phyloP scores from a whole-genome alignment of 2,329 filamentous ascomycete species.

The Cercospora zeae-maydis region DNA sequence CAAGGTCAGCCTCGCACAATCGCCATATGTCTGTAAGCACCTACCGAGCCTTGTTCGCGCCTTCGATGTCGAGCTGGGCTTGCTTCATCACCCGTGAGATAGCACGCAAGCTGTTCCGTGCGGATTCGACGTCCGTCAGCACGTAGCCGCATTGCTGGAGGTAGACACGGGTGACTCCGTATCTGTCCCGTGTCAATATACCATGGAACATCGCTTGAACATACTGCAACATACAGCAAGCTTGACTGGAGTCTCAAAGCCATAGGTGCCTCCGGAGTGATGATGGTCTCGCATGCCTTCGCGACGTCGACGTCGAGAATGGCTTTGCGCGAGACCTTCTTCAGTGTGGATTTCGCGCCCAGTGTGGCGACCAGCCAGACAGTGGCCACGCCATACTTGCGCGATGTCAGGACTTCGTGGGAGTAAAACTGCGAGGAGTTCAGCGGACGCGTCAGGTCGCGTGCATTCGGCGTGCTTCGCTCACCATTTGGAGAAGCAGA shows the following conservation, averaged over 20 bases:
- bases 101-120: constrained; percentile 67
- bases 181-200: constrained; percentile 43
- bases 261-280: constrained; percentile 76
- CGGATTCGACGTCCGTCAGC: constrained; percentile 72
- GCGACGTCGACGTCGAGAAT: constrained; percentile 84
- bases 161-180: constrained; percentile 80
- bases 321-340: constrained; percentile 75
- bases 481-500: background rate
- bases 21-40: constrained; percentile 21
- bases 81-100: constrained; percentile 59
- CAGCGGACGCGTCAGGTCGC: constrained; percentile 6
- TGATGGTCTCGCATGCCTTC: constrained; percentile 85
- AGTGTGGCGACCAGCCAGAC: constrained; percentile 94
- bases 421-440: constrained; percentile 3
- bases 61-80: constrained; percentile 64
- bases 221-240: constrained; percentile 59
- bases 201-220: background rate
- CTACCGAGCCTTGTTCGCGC: constrained; percentile 66
- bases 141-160: constrained; percentile 84
- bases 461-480: background rate
- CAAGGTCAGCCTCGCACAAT: background rate
- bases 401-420: constrained; percentile 67
- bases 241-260: constrained; percentile 86
- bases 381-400: constrained; percentile 87
- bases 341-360: constrained; percentile 66